Evolutionary conservation across 495 filamentous ascomycete genomes (phyloP), one percentile per base, ranked within the genome.

Genomic region (Talaromyces thailandensis): DNA sequence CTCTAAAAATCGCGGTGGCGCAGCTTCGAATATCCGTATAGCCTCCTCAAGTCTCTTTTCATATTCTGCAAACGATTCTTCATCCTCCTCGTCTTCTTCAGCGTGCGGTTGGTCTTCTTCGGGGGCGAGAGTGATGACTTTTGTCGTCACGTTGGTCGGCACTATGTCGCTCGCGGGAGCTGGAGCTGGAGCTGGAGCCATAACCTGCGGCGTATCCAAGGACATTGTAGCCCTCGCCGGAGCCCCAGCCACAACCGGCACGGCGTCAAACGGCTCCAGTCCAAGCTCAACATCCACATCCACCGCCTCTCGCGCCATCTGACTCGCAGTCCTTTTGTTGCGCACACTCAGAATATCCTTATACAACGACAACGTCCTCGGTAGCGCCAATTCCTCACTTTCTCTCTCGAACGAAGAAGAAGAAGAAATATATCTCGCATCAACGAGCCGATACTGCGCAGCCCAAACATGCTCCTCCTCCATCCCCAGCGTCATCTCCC

Each of bases 401-500:
- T 18, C 64, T 63, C 1, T 64, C 60, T 18, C 66, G 63, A 59
- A 71, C 64, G 57, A 67, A 67, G 31, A 40, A 5, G 35, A 40
- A 16, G 35, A 40, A 4, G 35, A 16, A 2, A 57, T 57, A 52
- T 61, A 61, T 14, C 35, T 50, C 16, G 64, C 67, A 58, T 71
- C 67, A 11, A 71, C 11, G 23, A 71, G 32, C 3, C 69, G 67
- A 56, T 61, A 71, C 61, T 71, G 69, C 32, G 67, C 69, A 14
- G 69, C 69, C 69, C 69, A 71, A 4, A 71, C 69, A 66, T 71
- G 69, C 24, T 65, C 65, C 25, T 69, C 69, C 25, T 66, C 56
- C 18, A 71, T 64, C 24, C 68, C 64, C 67, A 70, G 67, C 1
- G 63, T 50, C 67, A 70, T 61, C 21, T 70, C 63, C 68, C 68